A percentile compares a stretch with the other conserved stretches of the same genome.
Evolutionary conservation across 1,284 basidiomycete genomes (phyloP).

Genomic region (Coniophora puteana): DNA sequence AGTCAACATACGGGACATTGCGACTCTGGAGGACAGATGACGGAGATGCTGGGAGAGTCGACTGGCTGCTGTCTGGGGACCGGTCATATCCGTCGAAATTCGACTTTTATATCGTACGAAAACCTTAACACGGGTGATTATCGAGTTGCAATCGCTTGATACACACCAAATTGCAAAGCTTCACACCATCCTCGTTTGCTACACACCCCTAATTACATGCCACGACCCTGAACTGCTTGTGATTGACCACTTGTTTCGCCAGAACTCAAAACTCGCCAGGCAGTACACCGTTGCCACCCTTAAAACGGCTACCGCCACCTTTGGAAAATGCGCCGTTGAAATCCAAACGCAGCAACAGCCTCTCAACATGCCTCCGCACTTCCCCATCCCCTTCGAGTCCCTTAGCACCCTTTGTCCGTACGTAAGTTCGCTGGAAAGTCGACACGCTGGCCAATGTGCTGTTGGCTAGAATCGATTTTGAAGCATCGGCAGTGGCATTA

Average conservation of each 20-base stretch:
- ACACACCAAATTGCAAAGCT: too few relatives aligned
- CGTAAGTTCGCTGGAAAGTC: conserved; percentile 43
- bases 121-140: conserved; percentile 6
- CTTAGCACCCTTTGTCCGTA: conserved; percentile 43
- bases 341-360: conserved; percentile 78
- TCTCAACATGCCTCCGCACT: conserved; percentile 76
- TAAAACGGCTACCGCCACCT: too few relatives aligned
- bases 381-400: conserved; percentile 55
- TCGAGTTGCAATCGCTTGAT: too few relatives aligned
- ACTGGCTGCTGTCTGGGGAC: conserved; percentile 28
- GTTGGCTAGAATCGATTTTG: conserved; percentile 64
- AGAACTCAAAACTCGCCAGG: too few relatives aligned
- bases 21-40: conserved; percentile 39
- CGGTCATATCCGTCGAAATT: conserved; percentile 24
- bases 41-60: conserved; percentile 60
- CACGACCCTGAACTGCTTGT: too few relatives aligned
- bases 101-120: neutral
- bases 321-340: conserved; percentile 77
- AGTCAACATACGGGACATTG: conserved; percentile 54
- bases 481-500: conserved; percentile 52
- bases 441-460: conserved; percentile 59
- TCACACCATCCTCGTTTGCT: too few relatives aligned
- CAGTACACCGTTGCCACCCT: too few relatives aligned
- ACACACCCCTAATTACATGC: too few relatives aligned
- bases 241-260: too few relatives aligned